These are phyloP conservation scores for Aspergillus bertholletiae DNA, from an alignment of 495 filamentous ascomycete genomes.

Conservation along the genomic window DNA sequence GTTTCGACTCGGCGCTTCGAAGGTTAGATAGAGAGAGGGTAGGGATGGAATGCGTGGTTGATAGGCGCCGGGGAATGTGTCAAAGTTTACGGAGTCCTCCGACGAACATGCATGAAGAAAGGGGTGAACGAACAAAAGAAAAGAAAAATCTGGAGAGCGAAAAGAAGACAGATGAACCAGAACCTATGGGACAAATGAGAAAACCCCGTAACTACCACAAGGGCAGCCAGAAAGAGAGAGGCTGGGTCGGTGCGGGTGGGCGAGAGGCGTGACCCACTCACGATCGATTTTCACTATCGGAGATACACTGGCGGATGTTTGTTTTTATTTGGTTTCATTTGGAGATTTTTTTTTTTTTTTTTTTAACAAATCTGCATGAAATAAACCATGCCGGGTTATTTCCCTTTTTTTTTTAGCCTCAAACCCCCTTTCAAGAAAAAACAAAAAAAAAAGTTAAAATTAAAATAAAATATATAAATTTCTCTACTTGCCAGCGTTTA, in stretches of 20 bases:
- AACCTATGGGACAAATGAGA: not conserved
- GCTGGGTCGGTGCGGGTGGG: not conserved
- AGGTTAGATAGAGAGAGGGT: not conserved
- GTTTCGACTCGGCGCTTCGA: not conserved
- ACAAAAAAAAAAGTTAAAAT: too few relatives aligned
- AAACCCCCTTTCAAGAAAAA: too few relatives aligned
- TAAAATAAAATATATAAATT: too few relatives aligned
- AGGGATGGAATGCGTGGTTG: not conserved
- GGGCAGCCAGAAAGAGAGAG: not conserved
- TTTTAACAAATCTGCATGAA: too few relatives aligned
- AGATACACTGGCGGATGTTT: too few relatives aligned
- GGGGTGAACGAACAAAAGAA: constrained; percentile 3
- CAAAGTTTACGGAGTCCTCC: not conserved
- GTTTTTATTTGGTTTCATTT: too few relatives aligned
- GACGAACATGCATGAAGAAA: not conserved
- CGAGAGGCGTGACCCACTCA: not conserved
- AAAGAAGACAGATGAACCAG: not conserved
- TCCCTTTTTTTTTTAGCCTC: too few relatives aligned
- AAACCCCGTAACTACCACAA: not conserved
- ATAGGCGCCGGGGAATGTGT: not conserved
- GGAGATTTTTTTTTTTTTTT: too few relatives aligned
- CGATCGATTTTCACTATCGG: too few relatives aligned
- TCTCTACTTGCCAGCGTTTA: too few relatives aligned
- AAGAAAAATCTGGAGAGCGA: not conserved
- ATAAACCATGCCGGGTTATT: too few relatives aligned